A percentile compares a stretch with the other conserved stretches of the same genome.
These are phyloP conservation scores for Aspergillus sp. DNA, from an alignment of 2,329 filamentous ascomycete species.

Conservation along the genomic window DNA sequence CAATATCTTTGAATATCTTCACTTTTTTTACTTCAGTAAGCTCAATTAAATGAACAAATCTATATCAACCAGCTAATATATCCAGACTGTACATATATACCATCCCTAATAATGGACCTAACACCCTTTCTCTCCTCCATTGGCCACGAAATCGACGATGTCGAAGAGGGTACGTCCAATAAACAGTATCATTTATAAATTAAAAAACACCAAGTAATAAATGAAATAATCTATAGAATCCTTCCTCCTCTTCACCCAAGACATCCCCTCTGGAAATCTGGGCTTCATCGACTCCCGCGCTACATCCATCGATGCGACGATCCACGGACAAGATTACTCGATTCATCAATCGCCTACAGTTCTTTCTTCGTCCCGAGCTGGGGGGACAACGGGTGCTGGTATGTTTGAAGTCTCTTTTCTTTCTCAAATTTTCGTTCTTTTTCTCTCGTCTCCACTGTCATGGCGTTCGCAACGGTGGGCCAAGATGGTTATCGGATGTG, in stretches of 20 bases:
- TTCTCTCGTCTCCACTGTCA: too few relatives aligned
- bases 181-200: neutral
- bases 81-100: too few relatives aligned
- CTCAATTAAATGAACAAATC: conserved; percentile 1
- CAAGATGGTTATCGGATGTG: too few relatives aligned
- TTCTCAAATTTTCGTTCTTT: too few relatives aligned
- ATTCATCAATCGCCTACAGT: conserved; percentile 81
- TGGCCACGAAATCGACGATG: conserved; percentile 50
- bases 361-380: conserved; percentile 68
- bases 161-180: conserved; percentile 53
- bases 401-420: conserved; percentile 13
- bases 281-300: conserved; percentile 78
- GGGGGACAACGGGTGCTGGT: conserved; percentile 70
- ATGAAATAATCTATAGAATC: conserved; percentile 57
- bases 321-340: conserved; percentile 65
- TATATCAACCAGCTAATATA: neutral
- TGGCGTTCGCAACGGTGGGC: too few relatives aligned
- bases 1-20: neutral
- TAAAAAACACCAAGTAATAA: neutral
- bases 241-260: conserved; percentile 77
- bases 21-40: neutral
- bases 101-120: too few relatives aligned
- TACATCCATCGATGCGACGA: conserved; percentile 58
- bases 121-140: conserved; percentile 35
- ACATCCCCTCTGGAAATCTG: conserved; percentile 69